Percentiles rank a stretch among this genome's conserved stretches.
Evolutionary conservation across 495 filamentous ascomycete species (phyloP).

Genomic region (Daldinia decipiens): DNA sequence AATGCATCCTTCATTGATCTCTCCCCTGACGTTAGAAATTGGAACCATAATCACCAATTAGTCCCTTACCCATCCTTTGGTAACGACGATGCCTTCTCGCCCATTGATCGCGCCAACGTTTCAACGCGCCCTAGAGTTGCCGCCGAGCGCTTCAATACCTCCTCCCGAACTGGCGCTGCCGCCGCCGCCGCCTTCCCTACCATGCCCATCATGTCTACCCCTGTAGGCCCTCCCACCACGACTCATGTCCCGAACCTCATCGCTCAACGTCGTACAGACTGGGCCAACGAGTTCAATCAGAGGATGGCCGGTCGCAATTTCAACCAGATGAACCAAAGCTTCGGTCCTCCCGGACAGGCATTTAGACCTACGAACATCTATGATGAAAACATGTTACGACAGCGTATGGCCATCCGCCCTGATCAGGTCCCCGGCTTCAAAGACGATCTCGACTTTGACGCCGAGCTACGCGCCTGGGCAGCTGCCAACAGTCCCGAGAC

Average conservation of each 20-base stretch:
- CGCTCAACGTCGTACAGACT: not conserved
- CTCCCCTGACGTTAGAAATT: not conserved
- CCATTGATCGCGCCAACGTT: not conserved
- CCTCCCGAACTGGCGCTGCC: not conserved
- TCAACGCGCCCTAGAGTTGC: not conserved
- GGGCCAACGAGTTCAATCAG: slow-evolving; percentile 1
- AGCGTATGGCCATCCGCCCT: not conserved
- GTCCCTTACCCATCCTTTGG: not conserved
- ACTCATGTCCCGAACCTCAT: not conserved
- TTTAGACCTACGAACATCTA: not conserved
- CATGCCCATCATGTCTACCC: not conserved
- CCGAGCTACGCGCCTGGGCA: slow-evolving; percentile 46
- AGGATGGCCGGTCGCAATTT: not conserved
- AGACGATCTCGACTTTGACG: slow-evolving; percentile 38
- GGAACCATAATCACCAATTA: not conserved
- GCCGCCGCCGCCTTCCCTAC: not conserved
- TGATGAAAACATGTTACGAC: not conserved
- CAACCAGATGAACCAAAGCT: not conserved
- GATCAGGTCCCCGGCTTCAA: not conserved
- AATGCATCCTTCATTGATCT: not conserved
- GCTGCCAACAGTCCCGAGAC: slow-evolving; percentile 35
- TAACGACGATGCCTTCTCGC: not conserved
- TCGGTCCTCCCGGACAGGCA: not conserved
- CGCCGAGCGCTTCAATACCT: not conserved
- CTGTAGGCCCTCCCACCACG: not conserved